phyloP scores from a whole-genome alignment of 1,284 basidiomycete species.

The Austroboletus novae-zelandiae region DNA sequence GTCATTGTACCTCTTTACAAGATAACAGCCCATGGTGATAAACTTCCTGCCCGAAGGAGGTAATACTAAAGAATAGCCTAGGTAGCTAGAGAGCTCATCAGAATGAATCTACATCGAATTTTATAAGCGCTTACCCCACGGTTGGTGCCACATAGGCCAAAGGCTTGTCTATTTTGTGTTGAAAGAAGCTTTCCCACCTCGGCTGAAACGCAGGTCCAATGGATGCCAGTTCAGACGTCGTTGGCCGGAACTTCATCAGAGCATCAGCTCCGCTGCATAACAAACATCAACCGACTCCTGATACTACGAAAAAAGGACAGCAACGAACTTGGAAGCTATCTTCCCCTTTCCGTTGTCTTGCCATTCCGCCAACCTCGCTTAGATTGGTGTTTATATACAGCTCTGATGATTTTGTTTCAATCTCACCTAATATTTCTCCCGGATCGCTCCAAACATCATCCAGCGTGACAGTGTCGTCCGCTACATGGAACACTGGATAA shows the following conservation, averaged over 20 bases:
- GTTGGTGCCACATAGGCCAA: not conserved
- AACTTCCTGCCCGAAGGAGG: not conserved
- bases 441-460: slow-evolving; percentile 40
- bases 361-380: slow-evolving; percentile 45
- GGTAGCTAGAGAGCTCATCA: not conserved
- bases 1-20: not conserved
- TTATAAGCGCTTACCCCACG: not conserved
- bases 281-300: not conserved
- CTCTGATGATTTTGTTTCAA: not conserved
- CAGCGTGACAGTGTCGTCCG: slow-evolving; percentile 37
- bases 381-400: not conserved
- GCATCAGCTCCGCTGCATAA: not conserved
- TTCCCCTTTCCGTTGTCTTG: slow-evolving; percentile 42
- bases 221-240: not conserved
- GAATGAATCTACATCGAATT: not conserved
- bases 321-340: slow-evolving; percentile 45
- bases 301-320: not conserved
- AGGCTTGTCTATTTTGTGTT: not conserved
- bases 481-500: no score
- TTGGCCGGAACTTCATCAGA: not conserved
- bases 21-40: not conserved
- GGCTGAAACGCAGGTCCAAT: not conserved
- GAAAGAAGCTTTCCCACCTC: not conserved
- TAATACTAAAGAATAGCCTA: not conserved
- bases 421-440: slow-evolving; percentile 36